phyloP scores from a whole-genome alignment of 352 stramenopile species.

The Phytophthora nicotianae region DNA sequence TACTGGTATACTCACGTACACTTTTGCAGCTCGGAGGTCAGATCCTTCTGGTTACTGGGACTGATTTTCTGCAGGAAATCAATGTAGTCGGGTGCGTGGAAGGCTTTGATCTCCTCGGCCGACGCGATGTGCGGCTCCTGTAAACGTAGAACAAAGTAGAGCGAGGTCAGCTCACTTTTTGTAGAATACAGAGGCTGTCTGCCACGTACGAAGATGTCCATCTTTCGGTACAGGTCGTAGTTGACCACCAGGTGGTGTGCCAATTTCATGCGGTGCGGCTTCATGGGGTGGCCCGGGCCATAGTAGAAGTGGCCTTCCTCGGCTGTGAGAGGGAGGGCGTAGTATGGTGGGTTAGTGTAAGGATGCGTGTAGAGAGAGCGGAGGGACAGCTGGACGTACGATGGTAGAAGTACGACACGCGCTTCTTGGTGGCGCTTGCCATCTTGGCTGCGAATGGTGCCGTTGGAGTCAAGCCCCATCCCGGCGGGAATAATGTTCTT shows the following conservation, averaged over 20 bases:
- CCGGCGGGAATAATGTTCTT: no score
- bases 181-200: constrained; percentile 3
- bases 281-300: constrained; percentile 97
- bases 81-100: constrained; percentile 98
- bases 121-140: constrained; percentile 84
- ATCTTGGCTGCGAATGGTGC: constrained; percentile 21
- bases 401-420: constrained; percentile 90
- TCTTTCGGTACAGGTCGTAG: constrained; percentile 98
- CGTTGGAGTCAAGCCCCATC: constrained; percentile 8
- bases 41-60: constrained; percentile 93
- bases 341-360: constrained; percentile 2
- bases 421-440: constrained; percentile 65
- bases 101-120: constrained; percentile 95
- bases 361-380: not conserved
- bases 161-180: not conserved
- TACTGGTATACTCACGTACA: constrained; percentile 43
- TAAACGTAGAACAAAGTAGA: constrained; percentile 9
- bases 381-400: constrained; percentile 41
- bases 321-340: constrained; percentile 46
- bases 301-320: constrained; percentile 98
- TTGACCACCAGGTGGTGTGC: constrained; percentile 98
- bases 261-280: constrained; percentile 97
- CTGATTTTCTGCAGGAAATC: constrained; percentile 97
- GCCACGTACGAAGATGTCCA: constrained; percentile 96
- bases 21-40: constrained; percentile 71